Percentiles rank a stretch among this genome's conserved stretches.
Conservation (phyloP, 2,329 filamentous ascomycete genomes). For the Penicillium sp. region DNA sequence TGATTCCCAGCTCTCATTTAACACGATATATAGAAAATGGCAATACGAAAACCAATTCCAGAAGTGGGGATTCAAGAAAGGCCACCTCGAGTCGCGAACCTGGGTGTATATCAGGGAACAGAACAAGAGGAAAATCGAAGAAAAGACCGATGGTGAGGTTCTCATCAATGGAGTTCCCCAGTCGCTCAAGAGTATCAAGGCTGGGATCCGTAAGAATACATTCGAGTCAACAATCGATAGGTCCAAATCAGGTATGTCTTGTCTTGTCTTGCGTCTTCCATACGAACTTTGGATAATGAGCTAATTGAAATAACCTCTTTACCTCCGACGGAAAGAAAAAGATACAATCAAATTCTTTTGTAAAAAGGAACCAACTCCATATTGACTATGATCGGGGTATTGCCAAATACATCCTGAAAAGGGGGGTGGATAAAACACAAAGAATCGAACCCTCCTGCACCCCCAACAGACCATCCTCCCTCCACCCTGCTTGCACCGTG, state of each 20-base stretch:
- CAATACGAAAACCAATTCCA: background rate
- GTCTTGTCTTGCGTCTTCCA: too few relatives aligned
- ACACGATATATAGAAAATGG: background rate
- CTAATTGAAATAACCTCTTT: background rate
- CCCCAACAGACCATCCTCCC: too few relatives aligned
- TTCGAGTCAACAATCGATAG: background rate
- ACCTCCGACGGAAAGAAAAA: background rate
- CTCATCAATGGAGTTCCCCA: background rate
- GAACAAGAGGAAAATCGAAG: background rate
- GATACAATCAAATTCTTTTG: background rate
- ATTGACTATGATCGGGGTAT: conserved; percentile 28
- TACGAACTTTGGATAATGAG: too few relatives aligned
- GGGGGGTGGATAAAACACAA: conserved; percentile 9
- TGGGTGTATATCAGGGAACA: background rate
- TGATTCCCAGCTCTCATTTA: background rate
- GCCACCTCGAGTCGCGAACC: background rate
- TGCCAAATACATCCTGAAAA: conserved; percentile 23
- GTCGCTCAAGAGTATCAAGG: background rate
- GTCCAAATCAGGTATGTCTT: background rate
- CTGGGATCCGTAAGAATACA: background rate
- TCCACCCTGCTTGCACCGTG: too few relatives aligned
- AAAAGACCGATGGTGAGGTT: background rate
- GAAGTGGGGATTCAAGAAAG: background rate
- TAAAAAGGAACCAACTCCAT: conserved; percentile 18
- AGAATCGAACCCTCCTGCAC: conserved; percentile 3